phyloP scores from a whole-genome alignment of 2,329 filamentous ascomycete species.

The Stachybotrys chlorohalonatus region DNA sequence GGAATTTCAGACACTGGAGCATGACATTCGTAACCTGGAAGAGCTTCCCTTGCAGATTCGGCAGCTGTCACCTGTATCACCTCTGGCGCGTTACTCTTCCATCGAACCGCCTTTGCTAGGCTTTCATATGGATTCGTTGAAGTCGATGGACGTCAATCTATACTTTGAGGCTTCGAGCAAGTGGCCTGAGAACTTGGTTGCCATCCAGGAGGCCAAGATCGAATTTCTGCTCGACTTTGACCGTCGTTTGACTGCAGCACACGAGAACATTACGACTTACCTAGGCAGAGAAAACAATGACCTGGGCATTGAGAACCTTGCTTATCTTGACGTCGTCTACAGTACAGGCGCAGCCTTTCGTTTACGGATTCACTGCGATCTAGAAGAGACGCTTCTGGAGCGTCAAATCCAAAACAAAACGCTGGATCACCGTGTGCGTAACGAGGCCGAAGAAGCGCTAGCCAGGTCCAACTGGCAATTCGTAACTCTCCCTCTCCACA shows the following conservation, averaged over 20 bases:
- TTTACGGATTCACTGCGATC: slow-evolving; percentile 79
- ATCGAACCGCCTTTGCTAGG: slow-evolving; percentile 32
- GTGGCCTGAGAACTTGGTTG: slow-evolving; percentile 86
- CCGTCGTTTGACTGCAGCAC: slow-evolving; percentile 55
- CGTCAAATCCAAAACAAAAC: slow-evolving; percentile 68
- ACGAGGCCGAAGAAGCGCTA: slow-evolving; percentile 61
- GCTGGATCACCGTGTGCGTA: slow-evolving; percentile 53
- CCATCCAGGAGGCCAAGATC: slow-evolving; percentile 89
- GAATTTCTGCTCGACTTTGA: slow-evolving; percentile 77
- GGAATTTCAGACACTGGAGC: slow-evolving; percentile 65
- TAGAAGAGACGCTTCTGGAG: slow-evolving; percentile 73
- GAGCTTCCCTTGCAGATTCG: slow-evolving; percentile 81
- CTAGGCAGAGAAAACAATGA: slow-evolving; percentile 74
- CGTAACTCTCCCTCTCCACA: slow-evolving; percentile 65
- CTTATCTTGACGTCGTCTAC: slow-evolving; percentile 75
- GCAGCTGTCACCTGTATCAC: slow-evolving; percentile 64
- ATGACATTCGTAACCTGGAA: slow-evolving; percentile 66
- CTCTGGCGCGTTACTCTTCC: slow-evolving; percentile 67
- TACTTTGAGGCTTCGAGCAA: slow-evolving; percentile 89
- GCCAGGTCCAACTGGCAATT: slow-evolving; percentile 64
- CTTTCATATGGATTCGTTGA: slow-evolving; percentile 31
- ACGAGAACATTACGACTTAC: slow-evolving; percentile 53
- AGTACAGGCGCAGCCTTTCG: slow-evolving; percentile 67
- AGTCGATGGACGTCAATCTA: slow-evolving; percentile 68
- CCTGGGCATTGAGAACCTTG: slow-evolving; percentile 62